phyloP scores from a whole-genome alignment of 2,329 filamentous ascomycete genomes.

The Aspergillus brasiliensis region DNA sequence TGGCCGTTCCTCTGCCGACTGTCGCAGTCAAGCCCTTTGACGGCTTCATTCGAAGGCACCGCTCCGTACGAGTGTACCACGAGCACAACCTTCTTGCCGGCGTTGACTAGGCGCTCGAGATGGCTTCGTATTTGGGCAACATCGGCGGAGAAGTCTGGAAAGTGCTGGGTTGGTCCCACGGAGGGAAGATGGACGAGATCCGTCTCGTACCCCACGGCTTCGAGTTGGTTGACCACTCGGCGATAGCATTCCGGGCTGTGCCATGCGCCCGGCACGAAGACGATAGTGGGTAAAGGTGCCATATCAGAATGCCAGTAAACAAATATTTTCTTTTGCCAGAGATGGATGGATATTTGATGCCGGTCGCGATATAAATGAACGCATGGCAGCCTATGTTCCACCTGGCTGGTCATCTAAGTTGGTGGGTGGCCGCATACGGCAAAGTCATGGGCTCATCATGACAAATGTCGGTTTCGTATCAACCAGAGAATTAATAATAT shows the following conservation, averaged over 20 bases:
- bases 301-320: not conserved
- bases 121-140: not conserved
- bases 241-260: constrained; percentile 3
- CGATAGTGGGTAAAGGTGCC: not conserved
- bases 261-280: constrained; percentile 12
- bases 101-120: not conserved
- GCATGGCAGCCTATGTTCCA: too few species aligned
- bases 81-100: constrained; percentile 1
- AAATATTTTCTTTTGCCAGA: not conserved
- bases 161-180: not conserved
- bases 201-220: not conserved
- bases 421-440: too few species aligned
- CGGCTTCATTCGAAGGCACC: not conserved
- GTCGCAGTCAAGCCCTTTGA: not conserved
- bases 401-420: too few species aligned
- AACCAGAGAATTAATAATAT: too few species aligned
- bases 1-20: not conserved
- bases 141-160: not conserved
- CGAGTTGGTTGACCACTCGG: not conserved
- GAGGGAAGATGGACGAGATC: constrained; percentile 2
- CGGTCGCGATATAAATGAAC: too few species aligned
- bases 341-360: not conserved
- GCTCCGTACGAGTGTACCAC: constrained; percentile 13
- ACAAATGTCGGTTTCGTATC: too few species aligned
- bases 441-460: too few species aligned